phyloP scores from a whole-genome alignment of 805 yeast species.

The Brettanomyces nanus region DNA sequence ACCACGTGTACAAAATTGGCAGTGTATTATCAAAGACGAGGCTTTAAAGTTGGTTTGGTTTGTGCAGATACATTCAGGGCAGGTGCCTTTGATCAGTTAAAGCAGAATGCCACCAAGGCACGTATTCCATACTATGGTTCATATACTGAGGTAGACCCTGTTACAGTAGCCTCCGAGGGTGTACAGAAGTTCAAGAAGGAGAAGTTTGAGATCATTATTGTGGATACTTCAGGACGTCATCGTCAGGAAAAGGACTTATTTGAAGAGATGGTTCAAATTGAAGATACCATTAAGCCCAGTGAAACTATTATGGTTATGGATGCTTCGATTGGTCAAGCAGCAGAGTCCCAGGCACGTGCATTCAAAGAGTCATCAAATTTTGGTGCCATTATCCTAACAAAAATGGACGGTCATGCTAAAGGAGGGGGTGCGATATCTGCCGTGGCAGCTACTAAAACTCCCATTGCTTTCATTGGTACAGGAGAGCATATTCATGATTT shows the following conservation, averaged over 20 bases:
- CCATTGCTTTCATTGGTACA: slow-evolving; percentile 93
- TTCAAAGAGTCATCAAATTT: slow-evolving; percentile 89
- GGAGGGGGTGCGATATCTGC: slow-evolving; percentile 99
- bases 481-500: slow-evolving; percentile 95
- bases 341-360: slow-evolving; percentile 89
- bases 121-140: slow-evolving; percentile 92
- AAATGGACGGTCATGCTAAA: slow-evolving; percentile 97
- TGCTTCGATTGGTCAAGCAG: slow-evolving; percentile 97
- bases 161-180: slow-evolving; percentile 84
- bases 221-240: slow-evolving; percentile 97
- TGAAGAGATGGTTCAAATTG: slow-evolving; percentile 90
- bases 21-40: slow-evolving; percentile 86
- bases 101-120: slow-evolving; percentile 95
- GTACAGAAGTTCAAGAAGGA: slow-evolving; percentile 86
- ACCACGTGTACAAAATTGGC: slow-evolving; percentile 96
- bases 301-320: slow-evolving; percentile 97
- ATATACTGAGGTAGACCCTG: slow-evolving; percentile 94
- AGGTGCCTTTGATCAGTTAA: slow-evolving; percentile 97
- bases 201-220: slow-evolving; percentile 86
- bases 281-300: slow-evolving; percentile 81
- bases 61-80: slow-evolving; percentile 99
- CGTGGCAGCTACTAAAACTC: slow-evolving; percentile 93
- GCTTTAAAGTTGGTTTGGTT: slow-evolving; percentile 90
- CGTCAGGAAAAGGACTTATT: slow-evolving; percentile 88
- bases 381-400: slow-evolving; percentile 91